Percentiles rank a stretch among this genome's conserved stretches.
Conservation (phyloP, 352 stramenopile genomes). For the Globisporangium acanthophoron region DNA sequence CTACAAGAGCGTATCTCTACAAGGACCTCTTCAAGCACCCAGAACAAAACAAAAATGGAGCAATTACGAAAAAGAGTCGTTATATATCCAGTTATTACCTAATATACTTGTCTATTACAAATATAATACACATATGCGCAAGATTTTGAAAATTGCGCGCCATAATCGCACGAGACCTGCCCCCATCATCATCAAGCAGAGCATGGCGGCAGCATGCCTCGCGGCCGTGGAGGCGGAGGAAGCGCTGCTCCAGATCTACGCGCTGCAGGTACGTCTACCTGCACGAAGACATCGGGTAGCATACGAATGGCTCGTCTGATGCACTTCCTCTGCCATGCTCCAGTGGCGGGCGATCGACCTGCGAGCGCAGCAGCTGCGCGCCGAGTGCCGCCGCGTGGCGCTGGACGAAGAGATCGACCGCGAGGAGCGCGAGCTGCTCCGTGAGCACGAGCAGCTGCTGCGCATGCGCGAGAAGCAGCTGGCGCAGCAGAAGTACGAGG, state of each 20-base stretch:
- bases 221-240: constrained; percentile 32
- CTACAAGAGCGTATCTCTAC: constrained; percentile 20
- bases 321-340: neutral
- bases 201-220: constrained; percentile 21
- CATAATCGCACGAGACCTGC: neutral
- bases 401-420: constrained; percentile 46
- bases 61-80: too few species aligned
- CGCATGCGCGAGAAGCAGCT: constrained; percentile 17
- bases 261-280: constrained; percentile 35
- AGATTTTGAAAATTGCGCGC: constrained; percentile 1
- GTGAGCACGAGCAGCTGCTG: constrained; percentile 31
- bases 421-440: constrained; percentile 36
- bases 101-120: neutral
- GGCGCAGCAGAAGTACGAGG: constrained; percentile 14
- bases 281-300: too few species aligned
- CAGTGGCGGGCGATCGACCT: constrained; percentile 68
- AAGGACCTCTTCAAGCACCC: constrained; percentile 12
- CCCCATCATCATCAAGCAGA: neutral
- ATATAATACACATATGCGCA: neutral
- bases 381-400: constrained; percentile 46
- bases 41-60: neutral
- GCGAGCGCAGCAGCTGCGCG: constrained; percentile 40
- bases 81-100: neutral
- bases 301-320: neutral
- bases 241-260: constrained; percentile 50